A percentile compares a stretch with the other conserved stretches of the same genome.
phyloP scores from a whole-genome alignment of 352 stramenopile species.

The Phytophthora rubi region DNA sequence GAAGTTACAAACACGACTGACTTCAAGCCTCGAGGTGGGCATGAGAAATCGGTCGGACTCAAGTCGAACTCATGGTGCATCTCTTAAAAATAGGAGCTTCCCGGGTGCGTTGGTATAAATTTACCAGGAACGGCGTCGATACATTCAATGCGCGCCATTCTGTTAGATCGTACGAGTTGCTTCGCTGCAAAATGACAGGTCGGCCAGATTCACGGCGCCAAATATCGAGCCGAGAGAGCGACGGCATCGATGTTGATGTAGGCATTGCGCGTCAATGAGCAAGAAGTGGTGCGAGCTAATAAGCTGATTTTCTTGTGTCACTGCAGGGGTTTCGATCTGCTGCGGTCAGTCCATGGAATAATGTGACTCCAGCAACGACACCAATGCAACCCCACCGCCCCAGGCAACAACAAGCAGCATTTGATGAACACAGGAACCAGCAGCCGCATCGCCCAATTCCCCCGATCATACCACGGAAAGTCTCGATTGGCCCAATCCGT shows the following conservation, averaged over 20 bases:
- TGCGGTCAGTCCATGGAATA: conserved; percentile 33
- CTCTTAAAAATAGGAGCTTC: conserved; percentile 16
- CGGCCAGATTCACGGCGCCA: conserved; percentile 16
- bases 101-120: background rate
- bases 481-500: conserved; percentile 28
- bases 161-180: background rate
- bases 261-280: background rate
- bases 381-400: conserved; percentile 21
- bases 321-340: conserved; percentile 17
- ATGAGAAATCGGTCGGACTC: too few relatives aligned
- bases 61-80: background rate
- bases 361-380: conserved; percentile 24
- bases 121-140: background rate
- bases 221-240: conserved; percentile 21
- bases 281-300: background rate
- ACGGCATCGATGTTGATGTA: conserved; percentile 4
- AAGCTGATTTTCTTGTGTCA: background rate
- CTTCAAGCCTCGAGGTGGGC: background rate
- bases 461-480: conserved; percentile 19
- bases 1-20: background rate
- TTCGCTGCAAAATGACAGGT: conserved; percentile 16
- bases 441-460: conserved; percentile 9
- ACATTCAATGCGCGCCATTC: background rate
- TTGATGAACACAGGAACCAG: conserved; percentile 8
- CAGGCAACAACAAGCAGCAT: background rate